Evolutionary conservation across 805 yeast genomes (phyloP), one percentile per base, ranked within the genome.

Genomic region (Wickerhamomyces ciferrii): DNA sequence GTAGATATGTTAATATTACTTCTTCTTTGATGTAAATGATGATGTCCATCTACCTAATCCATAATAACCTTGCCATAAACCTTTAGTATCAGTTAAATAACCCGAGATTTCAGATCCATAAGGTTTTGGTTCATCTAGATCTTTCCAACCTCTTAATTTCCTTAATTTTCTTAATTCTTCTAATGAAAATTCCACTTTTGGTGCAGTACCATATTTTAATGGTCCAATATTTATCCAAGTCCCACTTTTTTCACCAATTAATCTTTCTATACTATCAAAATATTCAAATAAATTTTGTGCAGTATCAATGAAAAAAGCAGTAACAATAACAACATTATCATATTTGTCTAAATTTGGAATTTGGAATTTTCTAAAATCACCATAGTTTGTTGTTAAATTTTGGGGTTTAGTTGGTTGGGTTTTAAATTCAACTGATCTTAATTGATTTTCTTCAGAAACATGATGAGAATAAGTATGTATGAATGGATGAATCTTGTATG

Each of bases 161-260:
- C 91, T 67, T 15, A 87, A 56, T n/a, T 59, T 53, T 14, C 66
- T 62, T 42, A 91, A 60, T 59, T 91, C 97, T n/a, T 84, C 83
- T 14, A 77, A 69, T 36, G 81, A 82, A 27, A 89, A 67, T 61
- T 91, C 96, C 27, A 83, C 79, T 60, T 76, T 71, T 42, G 96
- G 82, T 45, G 90, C 86, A 2, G 89, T 80, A 0, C 97, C 97
- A 70, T 94, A 92, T 62, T 91, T 86, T 50, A 94, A 70, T 0
- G 99, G 99, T 0, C 99, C 99, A 14, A 82, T 72, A 60, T 94
- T 92, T 51, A 92, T 79, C 98, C 98, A 92, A 38, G 75, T 70
- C 0, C 87, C 83, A 4, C 73, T 73, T 15, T 68, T 68, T 9
- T 68, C 70, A 9, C 58, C 56, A 11, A 71, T 65, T 32, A 83